Evolutionary conservation across 2,329 filamentous ascomycete genomes (phyloP).

Genomic region (Chaetomium globosum): DNA sequence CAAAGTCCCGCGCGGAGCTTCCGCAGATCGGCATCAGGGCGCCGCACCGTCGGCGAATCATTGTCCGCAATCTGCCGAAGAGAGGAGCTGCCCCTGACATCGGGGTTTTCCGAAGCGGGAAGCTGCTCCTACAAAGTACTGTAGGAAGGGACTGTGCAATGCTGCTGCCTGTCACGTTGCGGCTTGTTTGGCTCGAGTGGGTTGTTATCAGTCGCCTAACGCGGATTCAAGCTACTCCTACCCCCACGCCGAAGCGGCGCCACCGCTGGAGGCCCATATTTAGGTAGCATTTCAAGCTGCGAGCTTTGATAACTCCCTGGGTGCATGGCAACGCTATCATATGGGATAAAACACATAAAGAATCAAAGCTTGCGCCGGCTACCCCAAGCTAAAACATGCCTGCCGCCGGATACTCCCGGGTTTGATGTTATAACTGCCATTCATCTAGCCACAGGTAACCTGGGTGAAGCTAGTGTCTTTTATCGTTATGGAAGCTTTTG

Average conservation of each 20-base stretch:
- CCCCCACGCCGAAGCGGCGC: not conserved
- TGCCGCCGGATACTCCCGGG: too few species aligned
- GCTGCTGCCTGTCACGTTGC: slow-evolving; percentile 5
- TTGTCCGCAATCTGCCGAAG: not conserved
- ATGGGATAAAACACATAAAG: too few species aligned
- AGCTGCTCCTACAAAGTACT: not conserved
- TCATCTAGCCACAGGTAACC: too few species aligned
- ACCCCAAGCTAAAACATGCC: too few species aligned
- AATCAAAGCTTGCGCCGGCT: too few species aligned
- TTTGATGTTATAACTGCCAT: too few species aligned
- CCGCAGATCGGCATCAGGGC: slow-evolving; percentile 15
- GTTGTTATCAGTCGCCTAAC: not conserved
- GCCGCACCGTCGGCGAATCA: slow-evolving; percentile 9
- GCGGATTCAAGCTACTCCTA: not conserved
- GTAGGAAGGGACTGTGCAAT: not conserved
- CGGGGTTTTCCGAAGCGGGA: slow-evolving; percentile 13
- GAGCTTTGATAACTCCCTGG: not conserved
- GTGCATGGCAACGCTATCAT: too few species aligned
- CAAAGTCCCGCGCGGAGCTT: slow-evolving; percentile 3
- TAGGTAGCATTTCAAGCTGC: not conserved
- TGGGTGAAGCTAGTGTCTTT: too few species aligned
- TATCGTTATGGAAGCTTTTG: too few species aligned
- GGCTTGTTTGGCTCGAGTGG: not conserved
- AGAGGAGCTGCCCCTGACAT: slow-evolving; percentile 7
- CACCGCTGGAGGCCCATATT: not conserved